phyloP scores from a whole-genome alignment of 2,329 filamentous ascomycete species.

The Colletotrichum musicola region DNA sequence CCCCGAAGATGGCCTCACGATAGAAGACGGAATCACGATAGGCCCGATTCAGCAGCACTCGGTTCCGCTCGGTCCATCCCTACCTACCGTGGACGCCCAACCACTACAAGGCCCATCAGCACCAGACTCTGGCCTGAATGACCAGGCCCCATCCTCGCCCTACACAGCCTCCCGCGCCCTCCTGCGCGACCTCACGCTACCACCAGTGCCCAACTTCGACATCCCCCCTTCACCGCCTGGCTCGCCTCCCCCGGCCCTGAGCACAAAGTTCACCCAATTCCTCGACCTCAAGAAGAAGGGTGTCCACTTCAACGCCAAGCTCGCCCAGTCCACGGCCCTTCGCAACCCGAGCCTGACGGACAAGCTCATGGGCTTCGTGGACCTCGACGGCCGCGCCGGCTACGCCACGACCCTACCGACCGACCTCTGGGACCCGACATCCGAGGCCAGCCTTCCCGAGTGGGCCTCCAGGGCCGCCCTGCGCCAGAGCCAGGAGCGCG shows the following conservation, averaged over 20 bases:
- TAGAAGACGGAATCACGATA: slow-evolving; percentile 40
- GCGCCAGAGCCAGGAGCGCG: slow-evolving; percentile 60
- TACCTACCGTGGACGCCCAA: slow-evolving; percentile 48
- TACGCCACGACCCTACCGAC: slow-evolving; percentile 73
- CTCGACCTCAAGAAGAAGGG: slow-evolving; percentile 81
- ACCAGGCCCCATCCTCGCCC: slow-evolving; percentile 67
- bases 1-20: slow-evolving; percentile 34
- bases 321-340: slow-evolving; percentile 75
- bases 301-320: slow-evolving; percentile 82
- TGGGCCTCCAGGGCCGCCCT: slow-evolving; percentile 66
- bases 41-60: slow-evolving; percentile 49
- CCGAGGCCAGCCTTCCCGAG: slow-evolving; percentile 60
- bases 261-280: slow-evolving; percentile 79
- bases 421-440: slow-evolving; percentile 68
- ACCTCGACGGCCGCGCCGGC: slow-evolving; percentile 63
- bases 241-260: slow-evolving; percentile 65
- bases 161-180: slow-evolving; percentile 75
- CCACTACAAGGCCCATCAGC: slow-evolving; percentile 33
- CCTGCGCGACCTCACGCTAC: slow-evolving; percentile 80
- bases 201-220: slow-evolving; percentile 76
- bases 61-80: slow-evolving; percentile 54
- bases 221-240: slow-evolving; percentile 81
- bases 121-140: slow-evolving; percentile 33
- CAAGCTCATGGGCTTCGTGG: slow-evolving; percentile 78
- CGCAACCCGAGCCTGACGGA: slow-evolving; percentile 80